These are phyloP conservation scores for Myochromella boudieri DNA, from an alignment of 768 basidiomycete genomes.

Conservation along the genomic window DNA sequence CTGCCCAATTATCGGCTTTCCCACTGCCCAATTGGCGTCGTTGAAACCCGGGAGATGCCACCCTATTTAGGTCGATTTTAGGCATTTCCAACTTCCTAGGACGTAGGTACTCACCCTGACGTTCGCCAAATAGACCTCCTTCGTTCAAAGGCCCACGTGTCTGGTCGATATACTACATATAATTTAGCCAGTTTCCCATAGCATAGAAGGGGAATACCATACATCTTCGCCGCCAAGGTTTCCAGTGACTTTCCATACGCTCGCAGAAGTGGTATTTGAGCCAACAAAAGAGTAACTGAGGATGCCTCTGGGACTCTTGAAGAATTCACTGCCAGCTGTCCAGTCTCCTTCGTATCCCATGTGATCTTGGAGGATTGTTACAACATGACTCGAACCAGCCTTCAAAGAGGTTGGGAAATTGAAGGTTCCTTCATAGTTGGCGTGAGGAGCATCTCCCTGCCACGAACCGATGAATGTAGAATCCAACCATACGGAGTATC, in stretches of 20 bases:
- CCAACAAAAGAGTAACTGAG: slow-evolving; percentile 45
- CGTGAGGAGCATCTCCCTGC: slow-evolving; percentile 36
- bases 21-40: slow-evolving; percentile 42
- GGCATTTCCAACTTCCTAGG: neutral
- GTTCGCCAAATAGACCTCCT: slow-evolving; percentile 57
- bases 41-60: slow-evolving; percentile 62
- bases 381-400: slow-evolving; percentile 35
- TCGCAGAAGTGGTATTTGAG: slow-evolving; percentile 34
- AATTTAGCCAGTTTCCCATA: neutral
- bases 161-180: slow-evolving; percentile 41
- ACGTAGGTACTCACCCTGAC: slow-evolving; percentile 34
- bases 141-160: slow-evolving; percentile 59
- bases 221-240: slow-evolving; percentile 49
- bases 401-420: slow-evolving; percentile 29
- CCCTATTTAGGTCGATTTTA: slow-evolving; percentile 27
- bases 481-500: slow-evolving; percentile 50
- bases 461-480: slow-evolving; percentile 47
- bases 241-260: slow-evolving; percentile 50
- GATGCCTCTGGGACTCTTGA: slow-evolving; percentile 51
- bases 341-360: slow-evolving; percentile 52
- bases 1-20: slow-evolving; percentile 41
- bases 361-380: slow-evolving; percentile 55
- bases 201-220: slow-evolving; percentile 8
- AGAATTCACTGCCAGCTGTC: slow-evolving; percentile 39
- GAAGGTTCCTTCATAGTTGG: slow-evolving; percentile 32